phyloP scores from a whole-genome alignment of 1,139 yeast genomes.

The Spencermartinsiella ligniputridi region DNA sequence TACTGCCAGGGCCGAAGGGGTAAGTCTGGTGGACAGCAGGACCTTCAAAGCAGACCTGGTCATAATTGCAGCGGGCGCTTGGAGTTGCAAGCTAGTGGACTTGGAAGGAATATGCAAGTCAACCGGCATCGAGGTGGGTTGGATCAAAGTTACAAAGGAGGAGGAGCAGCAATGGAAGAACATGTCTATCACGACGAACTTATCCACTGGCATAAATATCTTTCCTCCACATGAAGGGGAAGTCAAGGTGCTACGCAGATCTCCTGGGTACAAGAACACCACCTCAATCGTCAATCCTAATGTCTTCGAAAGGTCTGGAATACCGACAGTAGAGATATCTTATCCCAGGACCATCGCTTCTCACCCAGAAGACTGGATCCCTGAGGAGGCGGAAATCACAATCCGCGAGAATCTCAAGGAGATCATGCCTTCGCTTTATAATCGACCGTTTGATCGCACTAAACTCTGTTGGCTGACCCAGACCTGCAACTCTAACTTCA shows the following conservation, averaged over 20 bases:
- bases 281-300: slow-evolving; percentile 6
- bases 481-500: slow-evolving; percentile 11
- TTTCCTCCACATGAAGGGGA: slow-evolving; percentile 11
- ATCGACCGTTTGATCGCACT: slow-evolving; percentile 9
- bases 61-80: slow-evolving; percentile 11
- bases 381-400: slow-evolving; percentile 8
- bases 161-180: slow-evolving; percentile 9
- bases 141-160: slow-evolving; percentile 10
- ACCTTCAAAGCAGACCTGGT: slow-evolving; percentile 4
- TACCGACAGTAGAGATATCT: slow-evolving; percentile 8
- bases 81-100: slow-evolving; percentile 11
- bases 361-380: slow-evolving; percentile 11
- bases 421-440: slow-evolving; percentile 8
- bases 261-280: slow-evolving; percentile 10
- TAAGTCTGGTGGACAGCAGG: slow-evolving; percentile 4
- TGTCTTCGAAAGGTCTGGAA: neutral
- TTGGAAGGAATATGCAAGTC: slow-evolving; percentile 7
- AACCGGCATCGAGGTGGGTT: slow-evolving; percentile 11
- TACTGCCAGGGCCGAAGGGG: slow-evolving; percentile 7
- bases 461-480: slow-evolving; percentile 15
- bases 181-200: slow-evolving; percentile 12
- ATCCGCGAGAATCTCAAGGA: slow-evolving; percentile 8
- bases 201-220: slow-evolving; percentile 11
- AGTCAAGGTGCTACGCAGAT: slow-evolving; percentile 9
- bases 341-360: slow-evolving; percentile 10